Evolutionary conservation across 176 grass and related monocot species (phyloP), one percentile per base, ranked within the genome.

Genomic region (Oryza glumipatula): DNA sequence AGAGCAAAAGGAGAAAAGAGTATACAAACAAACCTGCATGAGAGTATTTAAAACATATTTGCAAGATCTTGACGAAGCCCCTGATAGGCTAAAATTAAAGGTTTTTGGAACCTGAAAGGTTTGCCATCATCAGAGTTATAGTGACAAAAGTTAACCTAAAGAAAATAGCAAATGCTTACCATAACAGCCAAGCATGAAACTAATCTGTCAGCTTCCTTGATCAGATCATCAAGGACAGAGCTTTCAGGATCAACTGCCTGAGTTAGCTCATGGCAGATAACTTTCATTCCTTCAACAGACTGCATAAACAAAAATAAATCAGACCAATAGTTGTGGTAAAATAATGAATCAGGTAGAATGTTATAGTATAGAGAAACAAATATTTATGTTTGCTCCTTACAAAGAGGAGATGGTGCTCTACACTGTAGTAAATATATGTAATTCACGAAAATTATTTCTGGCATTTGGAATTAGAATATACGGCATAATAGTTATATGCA

Each of bases 231-330:
- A 85, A 96, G 88, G 13, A 87, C 75, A 19, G 81, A 88, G 68
- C 88, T 96, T 82, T 96, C 90, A 14, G 91, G 84, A 19, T 99
- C 96, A 71, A 68, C 85, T 6, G 75, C 85, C 82, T 96, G 96
- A 26, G 96, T 96, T 76, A 99, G 67, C 81, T 99, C 96, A 86
- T 99, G 91, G 86, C 96, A 99, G 63, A 99, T 96, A 68, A 96
- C 88, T 84, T 99, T 99, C 96, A 99, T 99, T 46, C 91, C 96
- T 94, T 99, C 96, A 78, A 99, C 96, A 35, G 96, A 99, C 96
- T 99, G 91, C 91, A 86, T 17, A 64, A 87, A 84, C 38, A 8
- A 67, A 89, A 83, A 73, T 7, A 76, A 44, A 24, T 71, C 56
- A 91, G 51, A 49, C 36, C 76, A 52, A 73, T 14, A 38, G 24